Conservation (phyloP, 306 rosid species). For the Delonix regia region DNA sequence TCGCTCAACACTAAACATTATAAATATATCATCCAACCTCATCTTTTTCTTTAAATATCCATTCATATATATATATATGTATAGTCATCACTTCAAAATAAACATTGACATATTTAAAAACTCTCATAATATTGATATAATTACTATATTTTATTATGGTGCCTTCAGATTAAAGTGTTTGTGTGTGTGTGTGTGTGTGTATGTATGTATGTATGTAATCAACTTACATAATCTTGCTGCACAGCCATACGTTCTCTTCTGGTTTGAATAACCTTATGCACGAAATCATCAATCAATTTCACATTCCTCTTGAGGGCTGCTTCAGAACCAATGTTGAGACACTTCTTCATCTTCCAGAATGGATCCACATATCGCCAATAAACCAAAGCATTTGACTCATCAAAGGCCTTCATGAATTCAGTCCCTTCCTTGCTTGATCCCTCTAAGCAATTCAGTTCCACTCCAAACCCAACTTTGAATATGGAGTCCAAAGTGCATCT, state of each 20-base stretch:
- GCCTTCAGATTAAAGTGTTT: too few relatives aligned
- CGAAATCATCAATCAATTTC: slow-evolving; percentile 53
- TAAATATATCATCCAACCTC: too few relatives aligned
- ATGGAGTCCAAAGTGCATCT: slow-evolving; percentile 74
- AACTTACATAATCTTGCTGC: slow-evolving; percentile 54
- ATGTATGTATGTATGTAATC: neutral
- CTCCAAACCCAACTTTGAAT: slow-evolving; percentile 88
- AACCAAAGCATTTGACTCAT: slow-evolving; percentile 64
- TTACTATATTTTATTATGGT: too few relatives aligned
- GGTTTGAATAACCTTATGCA: slow-evolving; percentile 49
- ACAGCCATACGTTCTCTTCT: slow-evolving; percentile 44
- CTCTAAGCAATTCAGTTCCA: slow-evolving; percentile 77
- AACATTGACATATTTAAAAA: too few relatives aligned
- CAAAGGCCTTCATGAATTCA: slow-evolving; percentile 74
- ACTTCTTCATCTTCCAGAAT: slow-evolving; percentile 67
- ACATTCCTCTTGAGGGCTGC: slow-evolving; percentile 58
- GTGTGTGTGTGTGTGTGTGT: too few relatives aligned
- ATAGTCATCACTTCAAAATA: too few relatives aligned
- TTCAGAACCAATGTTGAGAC: slow-evolving; percentile 68
- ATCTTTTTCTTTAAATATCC: too few relatives aligned
- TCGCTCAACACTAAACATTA: too few relatives aligned
- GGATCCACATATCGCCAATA: slow-evolving; percentile 78
- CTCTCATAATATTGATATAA: too few relatives aligned
- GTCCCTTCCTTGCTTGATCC: slow-evolving; percentile 60
- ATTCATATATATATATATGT: too few relatives aligned